Conservation (phyloP, 1,284 basidiomycete genomes). For the Hymenochaete sp. region DNA sequence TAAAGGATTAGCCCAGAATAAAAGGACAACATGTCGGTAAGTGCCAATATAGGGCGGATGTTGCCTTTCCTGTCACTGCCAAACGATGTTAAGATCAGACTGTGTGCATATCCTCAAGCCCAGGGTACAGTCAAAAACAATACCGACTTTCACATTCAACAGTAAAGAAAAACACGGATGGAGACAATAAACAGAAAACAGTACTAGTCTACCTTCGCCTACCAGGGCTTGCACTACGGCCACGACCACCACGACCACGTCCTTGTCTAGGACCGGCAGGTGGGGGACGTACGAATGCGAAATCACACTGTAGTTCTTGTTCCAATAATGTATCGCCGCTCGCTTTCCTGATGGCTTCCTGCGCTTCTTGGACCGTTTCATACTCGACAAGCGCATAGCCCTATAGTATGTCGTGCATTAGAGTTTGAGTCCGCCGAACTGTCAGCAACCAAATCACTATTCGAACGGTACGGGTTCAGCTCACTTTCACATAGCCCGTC, state of each 20-base stretch:
- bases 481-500: constrained; percentile 97
- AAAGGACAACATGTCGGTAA: background rate
- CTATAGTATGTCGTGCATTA: constrained; percentile 34
- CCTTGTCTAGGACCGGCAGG: constrained; percentile 70
- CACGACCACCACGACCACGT: constrained; percentile 47
- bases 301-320: constrained; percentile 86
- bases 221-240: constrained; percentile 71
- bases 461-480: constrained; percentile 23
- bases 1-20: no score
- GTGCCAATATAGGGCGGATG: background rate
- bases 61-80: no score
- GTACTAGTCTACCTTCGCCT: constrained; percentile 30
- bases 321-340: constrained; percentile 82
- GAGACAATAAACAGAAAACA: background rate
- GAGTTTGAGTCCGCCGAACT: constrained; percentile 3
- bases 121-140: no score
- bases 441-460: background rate
- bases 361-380: constrained; percentile 86
- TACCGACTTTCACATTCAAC: no score
- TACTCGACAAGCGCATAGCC: constrained; percentile 97
- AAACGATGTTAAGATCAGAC: background rate
- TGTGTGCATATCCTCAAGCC: no score
- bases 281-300: constrained; percentile 89
- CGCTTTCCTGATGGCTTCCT: constrained; percentile 80
- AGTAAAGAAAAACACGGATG: background rate